Conservation (phyloP, 1,284 basidiomycete genomes). For the Pascua sp. region DNA sequence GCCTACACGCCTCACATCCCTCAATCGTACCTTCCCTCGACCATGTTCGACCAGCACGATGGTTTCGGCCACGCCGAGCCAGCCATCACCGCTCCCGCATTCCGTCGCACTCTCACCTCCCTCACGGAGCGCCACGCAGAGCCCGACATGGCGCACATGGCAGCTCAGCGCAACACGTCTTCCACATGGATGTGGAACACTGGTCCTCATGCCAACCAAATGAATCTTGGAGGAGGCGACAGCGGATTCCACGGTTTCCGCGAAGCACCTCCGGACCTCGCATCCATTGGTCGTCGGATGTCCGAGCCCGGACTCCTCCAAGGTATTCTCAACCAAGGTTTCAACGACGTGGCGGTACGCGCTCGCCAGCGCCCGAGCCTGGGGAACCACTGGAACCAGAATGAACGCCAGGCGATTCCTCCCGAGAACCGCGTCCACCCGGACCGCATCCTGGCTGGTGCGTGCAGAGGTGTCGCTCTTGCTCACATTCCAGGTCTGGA, state of each 20-base stretch:
- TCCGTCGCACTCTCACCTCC: too few relatives aligned
- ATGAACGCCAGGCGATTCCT: conserved; percentile 34
- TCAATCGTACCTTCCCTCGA: too few relatives aligned
- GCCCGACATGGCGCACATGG: too few relatives aligned
- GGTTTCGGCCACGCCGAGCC: too few relatives aligned
- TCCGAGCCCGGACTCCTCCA: conserved; percentile 18
- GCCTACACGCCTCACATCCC: conserved; percentile 7
- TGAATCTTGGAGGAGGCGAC: too few relatives aligned
- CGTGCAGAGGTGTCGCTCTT: neutral
- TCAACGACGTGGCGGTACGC: conserved; percentile 27
- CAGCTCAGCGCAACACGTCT: too few relatives aligned
- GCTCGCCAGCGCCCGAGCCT: conserved; percentile 19
- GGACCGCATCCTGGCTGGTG: conserved; percentile 36
- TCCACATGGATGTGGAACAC: too few relatives aligned
- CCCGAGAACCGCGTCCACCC: conserved; percentile 38
- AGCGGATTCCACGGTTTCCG: too few relatives aligned
- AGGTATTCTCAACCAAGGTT: conserved; percentile 22
- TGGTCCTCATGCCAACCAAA: too few relatives aligned
- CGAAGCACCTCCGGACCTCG: neutral
- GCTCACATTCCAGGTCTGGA: conserved; percentile 33
- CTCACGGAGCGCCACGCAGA: too few relatives aligned
- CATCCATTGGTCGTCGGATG: neutral
- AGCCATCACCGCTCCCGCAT: too few relatives aligned
- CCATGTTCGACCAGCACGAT: too few relatives aligned
- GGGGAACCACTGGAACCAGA: conserved; percentile 13